phyloP scores from a whole-genome alignment of 441 rosid genomes.

The Omphalea diandra region DNA sequence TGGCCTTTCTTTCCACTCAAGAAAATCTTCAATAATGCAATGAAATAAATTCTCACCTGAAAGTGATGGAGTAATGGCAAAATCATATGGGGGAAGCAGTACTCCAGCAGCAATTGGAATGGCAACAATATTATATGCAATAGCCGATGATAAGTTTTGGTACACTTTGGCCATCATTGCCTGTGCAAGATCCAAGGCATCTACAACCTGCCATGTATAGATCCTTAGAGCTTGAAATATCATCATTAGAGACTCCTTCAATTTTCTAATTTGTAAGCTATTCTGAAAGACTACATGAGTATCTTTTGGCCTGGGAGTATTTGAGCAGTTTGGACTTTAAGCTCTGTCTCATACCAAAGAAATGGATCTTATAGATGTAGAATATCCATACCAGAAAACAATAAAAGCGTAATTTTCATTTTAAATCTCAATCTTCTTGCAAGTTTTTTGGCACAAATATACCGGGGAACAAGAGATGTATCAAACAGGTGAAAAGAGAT shows the following conservation, averaged over 20 bases:
- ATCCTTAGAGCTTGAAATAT: slow-evolving; percentile 3
- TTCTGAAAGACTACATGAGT: background rate
- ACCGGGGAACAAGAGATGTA: background rate
- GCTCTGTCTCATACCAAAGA: background rate
- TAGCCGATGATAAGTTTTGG: slow-evolving; percentile 88
- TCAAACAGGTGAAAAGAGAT: background rate
- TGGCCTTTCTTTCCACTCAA: background rate
- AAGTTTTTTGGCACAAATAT: background rate
- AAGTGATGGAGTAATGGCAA: slow-evolving; percentile 91
- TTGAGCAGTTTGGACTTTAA: background rate
- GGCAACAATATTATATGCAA: slow-evolving; percentile 72
- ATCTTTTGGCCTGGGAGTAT: background rate
- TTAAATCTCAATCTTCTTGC: background rate
- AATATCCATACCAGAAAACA: background rate
- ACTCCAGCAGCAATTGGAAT: slow-evolving; percentile 90
- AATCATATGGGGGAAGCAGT: slow-evolving; percentile 83
- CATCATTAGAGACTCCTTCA: slow-evolving; percentile 8
- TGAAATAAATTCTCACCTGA: slow-evolving; percentile 47
- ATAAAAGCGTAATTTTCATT: background rate
- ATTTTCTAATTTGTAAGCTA: background rate
- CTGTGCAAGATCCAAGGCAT: slow-evolving; percentile 78
- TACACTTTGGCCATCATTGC: slow-evolving; percentile 93
- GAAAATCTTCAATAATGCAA: background rate
- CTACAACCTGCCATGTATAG: slow-evolving; percentile 53
- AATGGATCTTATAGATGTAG: background rate